Percentiles rank a stretch among this genome's conserved stretches.
These are phyloP conservation scores for Plectranthus barbatus DNA, from an alignment of 257 asterid species.

Conservation along the genomic window DNA sequence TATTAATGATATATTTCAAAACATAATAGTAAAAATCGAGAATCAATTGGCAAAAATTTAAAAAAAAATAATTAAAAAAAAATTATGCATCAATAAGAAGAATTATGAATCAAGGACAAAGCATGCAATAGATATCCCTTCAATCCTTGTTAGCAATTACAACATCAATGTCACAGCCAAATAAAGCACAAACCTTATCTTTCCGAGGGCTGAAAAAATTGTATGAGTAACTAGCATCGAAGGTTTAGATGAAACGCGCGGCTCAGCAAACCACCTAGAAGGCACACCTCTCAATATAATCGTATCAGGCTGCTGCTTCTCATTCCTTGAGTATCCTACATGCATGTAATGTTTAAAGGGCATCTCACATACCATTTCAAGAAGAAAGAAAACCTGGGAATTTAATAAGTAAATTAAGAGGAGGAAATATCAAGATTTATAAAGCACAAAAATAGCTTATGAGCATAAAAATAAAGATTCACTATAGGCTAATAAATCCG, in stretches of 20 bases:
- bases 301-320: slow-evolving; percentile 75
- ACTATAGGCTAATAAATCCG: background rate
- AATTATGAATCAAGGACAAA: too few relatives aligned
- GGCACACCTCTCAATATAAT: slow-evolving; percentile 79
- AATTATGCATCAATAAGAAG: too few relatives aligned
- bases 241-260: slow-evolving; percentile 93
- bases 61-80: too few relatives aligned
- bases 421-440: background rate
- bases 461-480: slow-evolving; percentile 2
- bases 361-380: background rate
- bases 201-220: slow-evolving; percentile 75
- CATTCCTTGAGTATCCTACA: slow-evolving; percentile 56
- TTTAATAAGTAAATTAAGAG: background rate
- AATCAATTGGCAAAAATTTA: too few relatives aligned
- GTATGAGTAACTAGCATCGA: slow-evolving; percentile 94
- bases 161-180: background rate
- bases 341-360: background rate
- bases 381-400: background rate
- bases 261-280: slow-evolving; percentile 98
- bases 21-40: too few relatives aligned
- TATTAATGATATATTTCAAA: too few relatives aligned
- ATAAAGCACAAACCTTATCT: slow-evolving; percentile 50
- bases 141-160: too few relatives aligned
- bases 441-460: background rate
- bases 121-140: too few relatives aligned